These are phyloP conservation scores for Trichoderma endophyticum DNA, from an alignment of 2,329 filamentous ascomycete species.

Conservation along the genomic window DNA sequence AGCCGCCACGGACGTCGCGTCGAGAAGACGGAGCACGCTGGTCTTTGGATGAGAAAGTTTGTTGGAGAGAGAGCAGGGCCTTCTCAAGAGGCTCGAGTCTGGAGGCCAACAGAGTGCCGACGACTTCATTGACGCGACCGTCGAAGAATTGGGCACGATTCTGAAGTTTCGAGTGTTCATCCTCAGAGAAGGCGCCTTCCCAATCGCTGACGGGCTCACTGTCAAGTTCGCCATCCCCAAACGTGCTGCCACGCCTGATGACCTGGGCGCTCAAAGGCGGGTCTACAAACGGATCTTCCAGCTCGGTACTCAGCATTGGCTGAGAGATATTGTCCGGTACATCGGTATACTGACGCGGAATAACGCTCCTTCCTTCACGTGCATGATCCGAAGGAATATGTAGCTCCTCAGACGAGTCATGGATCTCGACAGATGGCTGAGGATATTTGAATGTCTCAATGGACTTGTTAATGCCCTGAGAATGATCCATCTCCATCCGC, in stretches of 20 bases:
- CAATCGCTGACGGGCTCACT: slow-evolving; percentile 76
- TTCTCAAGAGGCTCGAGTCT: slow-evolving; percentile 79
- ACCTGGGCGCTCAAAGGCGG: slow-evolving; percentile 46
- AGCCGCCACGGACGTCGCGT: slow-evolving; percentile 62
- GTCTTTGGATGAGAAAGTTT: slow-evolving; percentile 59
- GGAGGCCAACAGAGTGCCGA: slow-evolving; percentile 72
- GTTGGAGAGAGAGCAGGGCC: slow-evolving; percentile 72
- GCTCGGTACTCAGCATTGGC: slow-evolving; percentile 50
- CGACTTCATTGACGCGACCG: slow-evolving; percentile 79
- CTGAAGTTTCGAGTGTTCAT: slow-evolving; percentile 79
- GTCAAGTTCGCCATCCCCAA: slow-evolving; percentile 44
- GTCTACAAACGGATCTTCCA: slow-evolving; percentile 62
- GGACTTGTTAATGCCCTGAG: slow-evolving; percentile 68
- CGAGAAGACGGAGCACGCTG: slow-evolving; percentile 54
- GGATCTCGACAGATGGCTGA: slow-evolving; percentile 27
- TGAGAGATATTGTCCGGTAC: slow-evolving; percentile 46
- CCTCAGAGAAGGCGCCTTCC: slow-evolving; percentile 80
- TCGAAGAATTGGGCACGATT: slow-evolving; percentile 86
- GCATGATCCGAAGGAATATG: slow-evolving; percentile 51
- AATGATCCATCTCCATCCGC: slow-evolving; percentile 70
- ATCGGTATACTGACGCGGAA: slow-evolving; percentile 54
- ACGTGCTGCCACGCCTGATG: slow-evolving; percentile 48
- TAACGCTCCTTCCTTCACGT: slow-evolving; percentile 72
- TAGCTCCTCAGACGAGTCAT: slow-evolving; percentile 52
- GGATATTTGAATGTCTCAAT: slow-evolving; percentile 46